Conservation (phyloP, 345 rosid genomes). For the Syzygium grande region DNA sequence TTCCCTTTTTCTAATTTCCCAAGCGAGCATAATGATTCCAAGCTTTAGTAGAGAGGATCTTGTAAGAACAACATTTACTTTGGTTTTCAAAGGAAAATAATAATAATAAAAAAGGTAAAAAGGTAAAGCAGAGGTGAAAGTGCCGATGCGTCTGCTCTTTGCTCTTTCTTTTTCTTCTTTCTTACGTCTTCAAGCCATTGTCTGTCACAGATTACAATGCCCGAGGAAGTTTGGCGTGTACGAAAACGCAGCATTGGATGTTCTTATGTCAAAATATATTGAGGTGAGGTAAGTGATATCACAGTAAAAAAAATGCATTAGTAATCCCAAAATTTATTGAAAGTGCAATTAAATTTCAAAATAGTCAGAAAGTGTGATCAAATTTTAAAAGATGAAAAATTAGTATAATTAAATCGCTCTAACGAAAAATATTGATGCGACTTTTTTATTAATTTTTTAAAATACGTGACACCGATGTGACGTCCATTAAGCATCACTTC, state of each 20-base stretch:
- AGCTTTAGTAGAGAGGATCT: not conserved
- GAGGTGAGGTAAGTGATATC: not conserved
- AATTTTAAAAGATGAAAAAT: not conserved
- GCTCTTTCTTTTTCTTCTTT: not conserved
- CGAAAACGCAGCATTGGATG: not conserved
- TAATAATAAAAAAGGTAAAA: not conserved
- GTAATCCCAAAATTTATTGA: not conserved
- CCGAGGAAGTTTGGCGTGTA: too few relatives aligned
- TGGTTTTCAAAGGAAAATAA: not conserved
- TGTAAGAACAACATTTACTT: not conserved
- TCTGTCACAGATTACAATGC: not conserved
- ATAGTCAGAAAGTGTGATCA: not conserved
- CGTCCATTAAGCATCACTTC: too few relatives aligned
- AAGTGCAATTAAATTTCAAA: fast-evolving
- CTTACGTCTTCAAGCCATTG: not conserved
- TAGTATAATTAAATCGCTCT: not conserved
- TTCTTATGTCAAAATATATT: not conserved
- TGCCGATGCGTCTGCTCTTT: not conserved
- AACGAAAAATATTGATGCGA: too few relatives aligned
- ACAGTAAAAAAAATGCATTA: not conserved
- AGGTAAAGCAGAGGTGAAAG: not conserved
- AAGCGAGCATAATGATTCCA: not conserved
- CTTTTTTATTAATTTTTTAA: too few relatives aligned
- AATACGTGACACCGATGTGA: too few relatives aligned
- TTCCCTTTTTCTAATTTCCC: not conserved